Evolutionary conservation across 768 basidiomycete genomes (phyloP).

Genomic region (Punctularia strigosozonata): DNA sequence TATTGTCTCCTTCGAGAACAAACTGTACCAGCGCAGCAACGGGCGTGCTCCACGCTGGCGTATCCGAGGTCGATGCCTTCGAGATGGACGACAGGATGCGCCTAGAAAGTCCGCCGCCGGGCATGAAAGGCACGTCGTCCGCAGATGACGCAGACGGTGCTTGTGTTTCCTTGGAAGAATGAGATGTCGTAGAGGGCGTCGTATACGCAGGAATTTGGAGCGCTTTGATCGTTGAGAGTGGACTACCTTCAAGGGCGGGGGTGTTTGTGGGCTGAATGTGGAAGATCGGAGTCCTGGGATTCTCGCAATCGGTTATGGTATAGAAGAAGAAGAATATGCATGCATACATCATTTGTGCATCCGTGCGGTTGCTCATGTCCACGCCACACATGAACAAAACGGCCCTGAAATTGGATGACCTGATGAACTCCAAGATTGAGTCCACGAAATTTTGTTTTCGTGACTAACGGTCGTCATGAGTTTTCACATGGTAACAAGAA

Average conservation of each 20-base stretch:
- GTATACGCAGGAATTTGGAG: conserved; percentile 45
- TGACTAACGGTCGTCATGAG: conserved; percentile 24
- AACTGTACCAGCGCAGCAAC: conserved; percentile 57
- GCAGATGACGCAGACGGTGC: no score
- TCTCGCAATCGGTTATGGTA: background rate
- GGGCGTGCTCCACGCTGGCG: conserved; percentile 43
- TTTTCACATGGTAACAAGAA: conserved; percentile 1
- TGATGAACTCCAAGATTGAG: conserved; percentile 45
- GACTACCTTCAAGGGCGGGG: conserved; percentile 31
- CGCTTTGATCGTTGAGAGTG: conserved; percentile 28
- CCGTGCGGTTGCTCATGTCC: conserved; percentile 62
- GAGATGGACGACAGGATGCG: conserved; percentile 42
- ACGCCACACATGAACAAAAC: conserved; percentile 64
- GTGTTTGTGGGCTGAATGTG: conserved; percentile 34
- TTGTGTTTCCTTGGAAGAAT: conserved; percentile 14
- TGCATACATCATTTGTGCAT: conserved; percentile 67
- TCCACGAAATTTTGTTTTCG: conserved; percentile 58
- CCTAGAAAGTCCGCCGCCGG: conserved; percentile 65
- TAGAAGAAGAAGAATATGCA: background rate
- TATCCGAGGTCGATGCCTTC: conserved; percentile 19
- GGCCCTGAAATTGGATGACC: conserved; percentile 32
- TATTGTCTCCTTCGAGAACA: conserved; percentile 76
- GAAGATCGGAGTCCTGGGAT: conserved; percentile 51
- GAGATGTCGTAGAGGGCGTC: conserved; percentile 30
- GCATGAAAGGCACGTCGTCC: conserved; percentile 73